These are phyloP conservation scores for Colletotrichum lupini DNA, from an alignment of 2,329 filamentous ascomycete genomes.

Conservation along the genomic window DNA sequence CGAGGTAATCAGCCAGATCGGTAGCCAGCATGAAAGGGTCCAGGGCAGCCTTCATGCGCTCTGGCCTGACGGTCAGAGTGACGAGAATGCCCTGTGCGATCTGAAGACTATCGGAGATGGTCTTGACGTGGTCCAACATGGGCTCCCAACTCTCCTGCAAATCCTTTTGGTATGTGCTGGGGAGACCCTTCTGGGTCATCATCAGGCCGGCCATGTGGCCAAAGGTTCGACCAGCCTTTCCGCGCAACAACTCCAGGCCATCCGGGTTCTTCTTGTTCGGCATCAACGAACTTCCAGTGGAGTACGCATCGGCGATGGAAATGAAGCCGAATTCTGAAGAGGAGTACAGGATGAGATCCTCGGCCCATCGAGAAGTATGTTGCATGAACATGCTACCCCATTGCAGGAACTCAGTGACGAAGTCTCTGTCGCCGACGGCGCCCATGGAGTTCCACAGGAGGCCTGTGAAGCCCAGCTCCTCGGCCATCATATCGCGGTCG, in stretches of 20 bases:
- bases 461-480: conserved; percentile 83
- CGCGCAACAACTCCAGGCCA: conserved; percentile 76
- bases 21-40: conserved; percentile 86
- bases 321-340: conserved; percentile 82
- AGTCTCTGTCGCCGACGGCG: conserved; percentile 82
- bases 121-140: conserved; percentile 87
- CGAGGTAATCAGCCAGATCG: conserved; percentile 73
- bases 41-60: conserved; percentile 82
- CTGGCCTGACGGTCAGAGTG: conserved; percentile 75
- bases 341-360: conserved; percentile 88
- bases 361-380: conserved; percentile 83
- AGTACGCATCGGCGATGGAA: conserved; percentile 81
- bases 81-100: conserved; percentile 85
- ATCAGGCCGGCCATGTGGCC: conserved; percentile 85
- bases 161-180: conserved; percentile 91
- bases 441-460: conserved; percentile 82
- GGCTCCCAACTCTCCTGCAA: conserved; percentile 89
- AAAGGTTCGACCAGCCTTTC: conserved; percentile 81
- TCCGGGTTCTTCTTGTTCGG: conserved; percentile 89
- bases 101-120: conserved; percentile 81
- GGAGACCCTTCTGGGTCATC: conserved; percentile 77
- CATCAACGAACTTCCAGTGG: conserved; percentile 81
- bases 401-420: conserved; percentile 83
- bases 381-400: conserved; percentile 84
- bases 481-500: conserved; percentile 81